Evolutionary conservation across 208 protist species (phyloP).

Genomic region (Trypanosoma brucei): DNA sequence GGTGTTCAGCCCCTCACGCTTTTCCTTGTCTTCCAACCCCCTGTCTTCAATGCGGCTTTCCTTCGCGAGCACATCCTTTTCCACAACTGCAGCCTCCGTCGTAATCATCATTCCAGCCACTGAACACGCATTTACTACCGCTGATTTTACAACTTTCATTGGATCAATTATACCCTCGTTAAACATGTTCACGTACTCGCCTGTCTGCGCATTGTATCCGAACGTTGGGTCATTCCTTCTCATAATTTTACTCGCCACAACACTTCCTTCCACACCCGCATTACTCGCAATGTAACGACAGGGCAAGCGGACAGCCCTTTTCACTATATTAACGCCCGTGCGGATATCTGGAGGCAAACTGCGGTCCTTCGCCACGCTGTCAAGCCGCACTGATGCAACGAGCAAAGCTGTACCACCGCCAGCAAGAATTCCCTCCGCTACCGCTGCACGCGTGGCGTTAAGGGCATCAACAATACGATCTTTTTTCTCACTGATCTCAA

Average conservation of each 20-base stretch:
- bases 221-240: slow-evolving; percentile 70
- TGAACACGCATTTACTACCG: slow-evolving; percentile 96
- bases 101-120: slow-evolving; percentile 99
- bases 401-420: slow-evolving; percentile 97
- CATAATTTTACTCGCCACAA: slow-evolving; percentile 97
- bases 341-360: slow-evolving; percentile 60
- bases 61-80: slow-evolving; percentile 63
- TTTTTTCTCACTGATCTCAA: slow-evolving; percentile 99
- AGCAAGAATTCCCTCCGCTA: slow-evolving; percentile 98
- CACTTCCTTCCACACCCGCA: slow-evolving; percentile 95
- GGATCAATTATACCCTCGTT: slow-evolving; percentile 99
- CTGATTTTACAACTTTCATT: slow-evolving; percentile 98
- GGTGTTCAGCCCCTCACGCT: slow-evolving; percentile 62
- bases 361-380: slow-evolving; percentile 73
- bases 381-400: slow-evolving; percentile 83
- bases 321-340: slow-evolving; percentile 82
- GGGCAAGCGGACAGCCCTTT: slow-evolving; percentile 76
- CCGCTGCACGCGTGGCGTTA: slow-evolving; percentile 97
- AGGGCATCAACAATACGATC: slow-evolving; percentile 99
- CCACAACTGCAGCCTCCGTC: slow-evolving; percentile 95
- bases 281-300: slow-evolving; percentile 95
- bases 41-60: slow-evolving; percentile 67
- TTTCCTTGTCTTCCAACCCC: slow-evolving; percentile 80
- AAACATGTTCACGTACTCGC: slow-evolving; percentile 98
- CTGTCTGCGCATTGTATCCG: slow-evolving; percentile 95